These are phyloP conservation scores for Colletotrichum filicis DNA, from an alignment of 2,329 filamentous ascomycete genomes.

Conservation along the genomic window DNA sequence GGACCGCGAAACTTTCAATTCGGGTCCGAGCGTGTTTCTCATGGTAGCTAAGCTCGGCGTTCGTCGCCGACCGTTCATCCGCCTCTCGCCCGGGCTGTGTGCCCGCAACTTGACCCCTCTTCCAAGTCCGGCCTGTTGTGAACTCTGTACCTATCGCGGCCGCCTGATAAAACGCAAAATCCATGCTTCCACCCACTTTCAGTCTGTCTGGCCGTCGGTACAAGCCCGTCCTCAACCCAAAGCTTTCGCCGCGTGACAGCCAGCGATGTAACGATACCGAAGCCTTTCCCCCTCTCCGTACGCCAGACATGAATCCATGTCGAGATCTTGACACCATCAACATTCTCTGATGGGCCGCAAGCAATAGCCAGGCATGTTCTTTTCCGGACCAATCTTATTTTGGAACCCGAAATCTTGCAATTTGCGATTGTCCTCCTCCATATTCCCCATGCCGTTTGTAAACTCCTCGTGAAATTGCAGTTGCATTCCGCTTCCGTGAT, in stretches of 20 bases:
- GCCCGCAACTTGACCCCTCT: neutral
- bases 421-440: slow-evolving; percentile 21
- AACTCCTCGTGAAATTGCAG: slow-evolving; percentile 28
- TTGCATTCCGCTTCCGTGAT: slow-evolving; percentile 29
- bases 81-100: slow-evolving; percentile 1
- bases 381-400: slow-evolving; percentile 24
- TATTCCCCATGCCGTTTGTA: slow-evolving; percentile 8
- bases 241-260: slow-evolving; percentile 18
- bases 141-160: slow-evolving; percentile 7
- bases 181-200: neutral
- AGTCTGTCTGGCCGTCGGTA: neutral
- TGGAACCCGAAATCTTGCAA: slow-evolving; percentile 25
- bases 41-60: slow-evolving; percentile 22
- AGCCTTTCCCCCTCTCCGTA: slow-evolving; percentile 1
- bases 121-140: slow-evolving; percentile 5
- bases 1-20: slow-evolving; percentile 17
- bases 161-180: neutral
- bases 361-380: slow-evolving; percentile 14
- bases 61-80: slow-evolving; percentile 18
- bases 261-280: slow-evolving; percentile 10
- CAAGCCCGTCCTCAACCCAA: neutral
- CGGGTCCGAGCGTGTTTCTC: slow-evolving; percentile 25
- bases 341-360: slow-evolving; percentile 16
- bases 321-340: slow-evolving; percentile 5
- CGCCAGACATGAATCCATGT: slow-evolving; percentile 20